phyloP scores from a whole-genome alignment of 352 stramenopile species.

The Pythium rishiriense region DNA sequence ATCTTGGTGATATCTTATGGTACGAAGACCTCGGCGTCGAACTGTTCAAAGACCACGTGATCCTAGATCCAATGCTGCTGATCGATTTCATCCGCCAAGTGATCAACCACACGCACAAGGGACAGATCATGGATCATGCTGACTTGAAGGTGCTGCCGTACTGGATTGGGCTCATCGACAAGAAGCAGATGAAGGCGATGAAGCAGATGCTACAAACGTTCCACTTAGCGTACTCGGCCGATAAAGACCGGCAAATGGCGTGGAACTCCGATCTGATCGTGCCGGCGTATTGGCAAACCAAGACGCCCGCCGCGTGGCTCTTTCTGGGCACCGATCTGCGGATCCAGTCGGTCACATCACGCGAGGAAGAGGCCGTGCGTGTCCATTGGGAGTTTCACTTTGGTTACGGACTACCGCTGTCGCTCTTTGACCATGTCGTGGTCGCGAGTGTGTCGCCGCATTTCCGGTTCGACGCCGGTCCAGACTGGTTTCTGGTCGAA shows the following conservation, averaged over 20 bases:
- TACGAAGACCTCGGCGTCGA: conserved; percentile 4
- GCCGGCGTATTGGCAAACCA: neutral
- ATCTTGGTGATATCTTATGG: conserved; percentile 24
- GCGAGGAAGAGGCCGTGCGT: conserved; percentile 6
- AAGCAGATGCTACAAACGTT: conserved; percentile 1
- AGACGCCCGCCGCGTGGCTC: no score
- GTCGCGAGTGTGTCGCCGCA: no score
- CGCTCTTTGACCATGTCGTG: no score
- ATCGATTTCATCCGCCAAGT: conserved; percentile 6
- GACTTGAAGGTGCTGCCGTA: neutral
- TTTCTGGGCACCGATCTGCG: no score
- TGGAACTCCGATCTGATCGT: conserved; percentile 11
- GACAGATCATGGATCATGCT: neutral
- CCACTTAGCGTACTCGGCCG: neutral
- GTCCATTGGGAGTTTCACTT: conserved; percentile 20
- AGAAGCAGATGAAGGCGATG: conserved; percentile 8
- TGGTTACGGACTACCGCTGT: neutral
- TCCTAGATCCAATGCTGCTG: conserved; percentile 3
- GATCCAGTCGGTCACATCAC: no score
- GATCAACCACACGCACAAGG: conserved; percentile 1
- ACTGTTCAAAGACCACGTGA: neutral
- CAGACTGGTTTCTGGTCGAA: no score
- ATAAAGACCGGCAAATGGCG: neutral
- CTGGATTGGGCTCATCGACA: neutral
- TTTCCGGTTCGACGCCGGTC: no score